phyloP scores from a whole-genome alignment of 768 basidiomycete genomes.

The Mrakia frigida region DNA sequence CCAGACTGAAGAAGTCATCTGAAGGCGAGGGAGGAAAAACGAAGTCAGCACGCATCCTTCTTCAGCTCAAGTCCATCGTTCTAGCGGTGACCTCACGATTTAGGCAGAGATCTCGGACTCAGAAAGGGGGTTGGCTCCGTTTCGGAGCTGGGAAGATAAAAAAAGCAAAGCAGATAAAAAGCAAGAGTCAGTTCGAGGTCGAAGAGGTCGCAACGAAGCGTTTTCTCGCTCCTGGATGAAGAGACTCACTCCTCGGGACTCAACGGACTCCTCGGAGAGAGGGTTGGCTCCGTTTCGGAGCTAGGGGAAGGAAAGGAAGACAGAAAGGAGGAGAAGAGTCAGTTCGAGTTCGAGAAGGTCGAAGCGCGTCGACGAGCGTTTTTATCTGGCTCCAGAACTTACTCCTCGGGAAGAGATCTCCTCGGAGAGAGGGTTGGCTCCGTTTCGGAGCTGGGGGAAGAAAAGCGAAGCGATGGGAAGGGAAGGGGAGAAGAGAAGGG shows the following conservation, averaged over 20 bases:
- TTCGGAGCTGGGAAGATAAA: background rate
- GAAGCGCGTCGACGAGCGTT: too few relatives aligned
- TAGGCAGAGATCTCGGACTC: background rate
- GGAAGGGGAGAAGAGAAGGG: too few relatives aligned
- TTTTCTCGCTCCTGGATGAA: too few relatives aligned
- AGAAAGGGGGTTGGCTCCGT: background rate
- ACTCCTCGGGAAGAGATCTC: too few relatives aligned
- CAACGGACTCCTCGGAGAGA: background rate
- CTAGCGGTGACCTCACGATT: background rate
- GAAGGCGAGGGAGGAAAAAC: background rate
- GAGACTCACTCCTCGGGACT: too few relatives aligned
- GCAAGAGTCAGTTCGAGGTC: background rate
- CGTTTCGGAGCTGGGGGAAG: too few relatives aligned
- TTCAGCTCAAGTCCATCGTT: background rate
- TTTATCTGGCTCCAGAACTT: too few relatives aligned
- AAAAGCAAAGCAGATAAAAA: background rate
- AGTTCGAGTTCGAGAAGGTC: background rate
- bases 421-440: background rate
- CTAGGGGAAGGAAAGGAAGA: background rate
- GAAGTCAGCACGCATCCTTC: background rate
- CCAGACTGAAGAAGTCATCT: background rate
- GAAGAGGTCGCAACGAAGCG: background rate
- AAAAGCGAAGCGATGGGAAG: too few relatives aligned
- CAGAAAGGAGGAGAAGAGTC: background rate
- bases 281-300: conserved; percentile 13